Evolutionary conservation across 352 stramenopile species (phyloP), one percentile per base, ranked within the genome.

Genomic region (Phytophthora brassicae): DNA sequence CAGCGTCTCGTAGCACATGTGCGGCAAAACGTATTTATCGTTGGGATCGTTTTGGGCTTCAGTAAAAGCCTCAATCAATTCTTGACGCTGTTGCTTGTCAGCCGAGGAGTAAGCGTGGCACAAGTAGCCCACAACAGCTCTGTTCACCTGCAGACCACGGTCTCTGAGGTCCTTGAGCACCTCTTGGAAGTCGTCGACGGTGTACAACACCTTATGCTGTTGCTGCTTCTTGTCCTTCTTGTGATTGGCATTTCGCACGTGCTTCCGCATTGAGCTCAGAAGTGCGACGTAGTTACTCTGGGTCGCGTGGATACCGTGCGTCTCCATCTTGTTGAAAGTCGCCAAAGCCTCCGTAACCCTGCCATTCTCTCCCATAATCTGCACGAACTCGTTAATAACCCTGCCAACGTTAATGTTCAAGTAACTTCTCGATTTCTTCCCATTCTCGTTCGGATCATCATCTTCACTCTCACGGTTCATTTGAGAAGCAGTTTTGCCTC

Each of bases 1-100:
- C 38, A 89, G 31, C 3, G 74, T 78, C 31, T 63, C 66, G 61
- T 84, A 89, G 49, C 74, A 81, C 26, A 62, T 22, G 16, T 66
- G 64, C 23, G 75, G 75, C 31, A 86, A 70, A 29, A 77, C 42
- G 64, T 78, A 89, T 12, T 43, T 69, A 56, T 89, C 79, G 19
- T 68, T 59, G 2, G 61, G 54, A 11, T 59, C 53, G 17, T 35
- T 56, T 46, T 68, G 61, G 22, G 63, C 67, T 19, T 73, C 60
- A 6, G 64, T 60, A 66, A 84, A 89, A 38, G 71, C 75, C 33
- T 89, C 77, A 14, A 89, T 66, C 35, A 89, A 53, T 48, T 76
- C 64, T 52, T 84, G 60, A 20, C 77, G 80, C 58, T 89, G 80
- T 35, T 77, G 66, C 58, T 86, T 87, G 59, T 77, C 69, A 29